Evolutionary conservation across 176 grass and related monocot species (phyloP).

Genomic region (barley (Hordeum vulgare)): DNA sequence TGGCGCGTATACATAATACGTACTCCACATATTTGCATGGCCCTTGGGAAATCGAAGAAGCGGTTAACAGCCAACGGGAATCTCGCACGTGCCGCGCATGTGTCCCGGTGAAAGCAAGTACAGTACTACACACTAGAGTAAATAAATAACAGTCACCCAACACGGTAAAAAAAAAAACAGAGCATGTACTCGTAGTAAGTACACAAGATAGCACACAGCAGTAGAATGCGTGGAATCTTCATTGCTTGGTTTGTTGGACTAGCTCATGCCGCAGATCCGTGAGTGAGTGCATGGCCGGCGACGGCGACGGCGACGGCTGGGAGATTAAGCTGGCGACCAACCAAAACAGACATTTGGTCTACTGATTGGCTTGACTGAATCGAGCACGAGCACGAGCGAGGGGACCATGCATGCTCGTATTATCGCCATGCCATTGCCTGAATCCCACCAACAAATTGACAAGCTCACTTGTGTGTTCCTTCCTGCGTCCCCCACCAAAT

Average conservation of each 20-base stretch:
- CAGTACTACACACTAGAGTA: no score
- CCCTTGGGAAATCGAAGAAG: neutral
- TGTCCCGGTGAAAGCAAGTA: neutral
- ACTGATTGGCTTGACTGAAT: neutral
- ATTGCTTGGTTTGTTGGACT: no score
- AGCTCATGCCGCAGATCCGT: neutral
- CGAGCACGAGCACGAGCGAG: neutral
- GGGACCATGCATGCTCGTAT: neutral
- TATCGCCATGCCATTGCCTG: neutral
- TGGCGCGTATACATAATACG: neutral
- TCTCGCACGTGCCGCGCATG: slow-evolving; percentile 18
- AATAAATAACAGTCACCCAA: no score
- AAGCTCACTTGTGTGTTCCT: neutral
- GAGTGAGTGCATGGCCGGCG: neutral
- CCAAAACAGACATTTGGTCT: neutral
- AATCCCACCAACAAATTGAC: neutral
- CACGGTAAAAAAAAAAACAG: neutral
- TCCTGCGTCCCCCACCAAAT: neutral
- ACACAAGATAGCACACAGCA: no score
- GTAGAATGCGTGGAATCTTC: no score
- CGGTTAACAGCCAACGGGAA: neutral
- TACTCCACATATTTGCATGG: neutral
- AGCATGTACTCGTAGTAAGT: no score
- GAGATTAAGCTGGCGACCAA: neutral
- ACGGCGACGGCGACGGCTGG: neutral